These are phyloP conservation scores for Lomentospora prolificans DNA, from an alignment of 2,329 filamentous ascomycete genomes.

Conservation along the genomic window DNA sequence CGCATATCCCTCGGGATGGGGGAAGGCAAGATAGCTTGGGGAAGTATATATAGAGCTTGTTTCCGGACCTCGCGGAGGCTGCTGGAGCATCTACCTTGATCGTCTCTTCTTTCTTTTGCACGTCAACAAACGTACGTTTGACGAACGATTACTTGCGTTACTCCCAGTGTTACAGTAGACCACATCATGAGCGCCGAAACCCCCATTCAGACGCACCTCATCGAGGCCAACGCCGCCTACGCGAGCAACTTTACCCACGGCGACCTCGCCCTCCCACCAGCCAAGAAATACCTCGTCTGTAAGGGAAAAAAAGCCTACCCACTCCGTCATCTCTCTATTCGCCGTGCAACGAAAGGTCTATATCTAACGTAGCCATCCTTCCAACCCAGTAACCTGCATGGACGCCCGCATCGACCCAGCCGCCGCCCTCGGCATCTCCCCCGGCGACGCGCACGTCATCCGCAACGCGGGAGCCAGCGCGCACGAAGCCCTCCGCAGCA, in stretches of 20 bases:
- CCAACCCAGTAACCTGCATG: background rate
- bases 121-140: too few relatives aligned
- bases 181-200: constrained; percentile 3
- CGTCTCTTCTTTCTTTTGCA: too few relatives aligned
- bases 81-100: too few relatives aligned
- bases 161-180: too few relatives aligned
- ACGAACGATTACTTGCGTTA: too few relatives aligned
- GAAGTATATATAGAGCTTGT: too few relatives aligned
- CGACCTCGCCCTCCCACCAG: constrained; percentile 56
- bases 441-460: constrained; percentile 71
- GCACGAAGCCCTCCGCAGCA: constrained; percentile 49
- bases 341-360: background rate
- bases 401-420: constrained; percentile 45
- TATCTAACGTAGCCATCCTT: background rate
- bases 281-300: constrained; percentile 39
- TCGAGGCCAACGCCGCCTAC: constrained; percentile 39
- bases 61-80: too few relatives aligned
- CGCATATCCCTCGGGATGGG: too few relatives aligned
- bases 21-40: too few relatives aligned
- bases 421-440: constrained; percentile 56
- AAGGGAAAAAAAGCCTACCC: constrained; percentile 29
- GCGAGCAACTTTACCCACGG: constrained; percentile 58
- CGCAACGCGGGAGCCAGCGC: constrained; percentile 52
- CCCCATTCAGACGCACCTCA: constrained; percentile 17
- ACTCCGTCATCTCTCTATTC: background rate